These are phyloP conservation scores for Chlamydomonas sp. DNA, from an alignment of 139 green algal species.

Conservation along the genomic window DNA sequence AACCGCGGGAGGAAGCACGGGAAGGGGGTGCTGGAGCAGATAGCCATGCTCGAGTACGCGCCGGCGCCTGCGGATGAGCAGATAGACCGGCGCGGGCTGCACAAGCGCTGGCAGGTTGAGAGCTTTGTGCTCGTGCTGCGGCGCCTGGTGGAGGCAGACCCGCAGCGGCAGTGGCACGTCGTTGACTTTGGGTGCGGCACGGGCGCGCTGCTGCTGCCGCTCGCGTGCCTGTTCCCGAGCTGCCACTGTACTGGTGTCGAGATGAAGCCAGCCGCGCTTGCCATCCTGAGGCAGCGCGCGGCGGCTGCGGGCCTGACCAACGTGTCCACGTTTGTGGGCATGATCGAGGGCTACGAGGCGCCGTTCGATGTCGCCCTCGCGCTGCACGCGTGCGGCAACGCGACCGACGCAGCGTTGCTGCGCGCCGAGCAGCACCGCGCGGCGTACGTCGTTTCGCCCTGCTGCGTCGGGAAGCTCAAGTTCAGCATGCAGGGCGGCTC, in stretches of 20 bases:
- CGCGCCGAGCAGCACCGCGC: slow-evolving; percentile 34
- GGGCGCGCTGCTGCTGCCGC: slow-evolving; percentile 55
- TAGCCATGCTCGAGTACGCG: slow-evolving; percentile 22
- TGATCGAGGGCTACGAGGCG: slow-evolving; percentile 43
- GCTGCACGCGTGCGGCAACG: slow-evolving; percentile 69
- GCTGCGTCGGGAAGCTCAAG: slow-evolving; percentile 65
- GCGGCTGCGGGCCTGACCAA: slow-evolving; percentile 44
- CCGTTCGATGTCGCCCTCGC: slow-evolving; percentile 60
- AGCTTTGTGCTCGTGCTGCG: slow-evolving; percentile 46
- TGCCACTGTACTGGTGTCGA: slow-evolving; percentile 54
- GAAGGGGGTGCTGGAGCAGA: slow-evolving; percentile 19
- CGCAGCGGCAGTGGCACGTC: slow-evolving; percentile 21
- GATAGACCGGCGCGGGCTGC: neutral
- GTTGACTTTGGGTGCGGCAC: slow-evolving; percentile 72
- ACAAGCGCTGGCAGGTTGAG: slow-evolving; percentile 57
- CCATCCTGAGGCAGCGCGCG: slow-evolving; percentile 41
- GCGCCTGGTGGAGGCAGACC: slow-evolving; percentile 23
- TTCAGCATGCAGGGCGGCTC: slow-evolving; percentile 49
- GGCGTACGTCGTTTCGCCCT: slow-evolving; percentile 60
- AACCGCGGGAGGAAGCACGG: slow-evolving; percentile 23
- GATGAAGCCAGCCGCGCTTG: slow-evolving; percentile 57
- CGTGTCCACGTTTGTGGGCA: slow-evolving; percentile 30
- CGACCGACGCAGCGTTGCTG: slow-evolving; percentile 57
- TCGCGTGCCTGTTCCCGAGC: slow-evolving; percentile 49
- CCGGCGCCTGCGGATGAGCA: neutral